Base-by-base conservation (phyloP, 2,329 filamentous ascomycete species). In the Talaromyces atroroseus region DNA sequence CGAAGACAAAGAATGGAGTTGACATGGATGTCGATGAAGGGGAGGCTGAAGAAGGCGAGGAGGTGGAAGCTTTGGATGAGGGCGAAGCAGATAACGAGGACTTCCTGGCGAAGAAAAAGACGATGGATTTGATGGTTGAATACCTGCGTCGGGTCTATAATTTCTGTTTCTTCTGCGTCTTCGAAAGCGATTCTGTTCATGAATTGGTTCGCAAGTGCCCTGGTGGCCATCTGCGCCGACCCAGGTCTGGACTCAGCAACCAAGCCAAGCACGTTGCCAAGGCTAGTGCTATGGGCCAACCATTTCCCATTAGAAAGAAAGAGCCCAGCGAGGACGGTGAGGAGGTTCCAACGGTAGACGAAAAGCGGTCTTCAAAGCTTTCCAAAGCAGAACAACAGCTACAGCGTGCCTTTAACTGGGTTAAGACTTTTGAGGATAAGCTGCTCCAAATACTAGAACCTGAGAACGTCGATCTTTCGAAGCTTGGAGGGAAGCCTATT, bases 161-260 rank as follows among this genome's bases (percentile, higher is more conserved):
- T 75, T 97, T 99, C 76, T 99, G 94, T 78, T 96, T 99, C 79
- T 99, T 97, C 78, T 99, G 94, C 71, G 95, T 99, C 5, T 97
- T 99, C 64, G 94, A 99, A 74, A 94, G 91, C 68, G 94, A 99
- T 72, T 97, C 92, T 0, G 87, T 97, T 21, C 94, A 99, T 67
- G 94, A 99, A 74, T 80, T 99, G 62, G 92, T 90, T 42, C 86
- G 94, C 58, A 97, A 99, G 75, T 99, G 94, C 65, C 91, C 94
- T 24, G 94, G 94, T 44, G 94, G 94, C n/a, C 94, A 99, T 78
- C 84, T 99, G 60, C 90, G 94, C 60, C 87, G 94, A 49, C 94
- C 94, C 40, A 83, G 92, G 57, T 88, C 88, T 65, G 95, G 90
- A 36, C 80, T 97, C 34, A 94, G 88, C 4, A 87, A 84, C 12